Percentiles rank a stretch among this genome's conserved stretches.
phyloP scores from a whole-genome alignment of 352 stramenopile genomes.

The Globisporangium yorkense region DNA sequence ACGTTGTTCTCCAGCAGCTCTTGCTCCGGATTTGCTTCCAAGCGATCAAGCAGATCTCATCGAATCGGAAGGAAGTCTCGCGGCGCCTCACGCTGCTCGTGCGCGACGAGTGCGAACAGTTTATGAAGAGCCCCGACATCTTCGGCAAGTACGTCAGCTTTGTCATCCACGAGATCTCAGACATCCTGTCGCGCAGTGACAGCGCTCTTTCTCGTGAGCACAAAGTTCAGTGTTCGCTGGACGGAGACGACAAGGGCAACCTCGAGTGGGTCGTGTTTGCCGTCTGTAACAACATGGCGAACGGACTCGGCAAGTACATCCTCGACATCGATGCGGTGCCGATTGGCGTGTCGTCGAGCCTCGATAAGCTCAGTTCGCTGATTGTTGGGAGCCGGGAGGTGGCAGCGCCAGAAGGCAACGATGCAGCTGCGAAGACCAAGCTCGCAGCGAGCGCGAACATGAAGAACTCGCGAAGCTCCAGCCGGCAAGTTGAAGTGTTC shows the following conservation, averaged over 20 bases:
- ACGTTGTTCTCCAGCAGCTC: conserved; percentile 52
- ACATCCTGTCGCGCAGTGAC: conserved; percentile 29
- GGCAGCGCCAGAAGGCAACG: neutral
- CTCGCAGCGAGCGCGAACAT: neutral
- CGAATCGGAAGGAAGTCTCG: conserved; percentile 23
- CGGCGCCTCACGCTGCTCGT: conserved; percentile 45
- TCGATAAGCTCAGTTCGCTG: conserved; percentile 68
- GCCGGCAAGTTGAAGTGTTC: conserved; percentile 58
- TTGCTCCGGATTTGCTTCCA: conserved; percentile 70
- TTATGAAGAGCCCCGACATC: conserved; percentile 48
- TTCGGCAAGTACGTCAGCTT: conserved; percentile 82
- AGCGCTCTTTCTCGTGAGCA: neutral
- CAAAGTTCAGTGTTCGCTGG: conserved; percentile 17
- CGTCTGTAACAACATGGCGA: conserved; percentile 69
- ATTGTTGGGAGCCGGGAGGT: conserved; percentile 32
- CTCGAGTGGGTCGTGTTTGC: conserved; percentile 77
- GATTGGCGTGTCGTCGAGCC: conserved; percentile 44
- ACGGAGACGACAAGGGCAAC: conserved; percentile 51
- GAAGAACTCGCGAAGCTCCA: conserved; percentile 9
- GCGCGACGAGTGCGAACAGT: conserved; percentile 54
- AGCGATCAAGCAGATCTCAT: conserved; percentile 39
- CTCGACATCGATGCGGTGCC: conserved; percentile 60
- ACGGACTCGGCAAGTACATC: conserved; percentile 64
- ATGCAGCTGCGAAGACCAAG: neutral
- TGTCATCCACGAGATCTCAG: conserved; percentile 72